Conservation (phyloP, 2,329 filamentous ascomycete species). For the Aureobasidium leucospermi region DNA sequence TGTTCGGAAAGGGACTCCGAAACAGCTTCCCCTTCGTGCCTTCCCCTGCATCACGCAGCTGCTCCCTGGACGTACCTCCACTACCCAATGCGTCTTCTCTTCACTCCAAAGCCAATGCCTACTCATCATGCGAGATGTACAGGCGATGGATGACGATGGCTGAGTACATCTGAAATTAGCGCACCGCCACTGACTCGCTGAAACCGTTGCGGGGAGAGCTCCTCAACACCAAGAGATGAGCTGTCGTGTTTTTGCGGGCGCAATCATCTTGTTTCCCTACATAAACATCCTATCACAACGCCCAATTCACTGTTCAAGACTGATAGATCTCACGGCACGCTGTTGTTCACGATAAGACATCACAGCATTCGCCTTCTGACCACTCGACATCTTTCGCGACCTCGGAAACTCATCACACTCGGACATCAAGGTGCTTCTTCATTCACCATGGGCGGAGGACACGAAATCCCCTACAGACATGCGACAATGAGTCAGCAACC, state of each 20-base stretch:
- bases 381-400: background rate
- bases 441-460: constrained; percentile 9
- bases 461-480: background rate
- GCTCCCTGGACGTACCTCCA: too few relatives aligned
- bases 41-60: too few relatives aligned
- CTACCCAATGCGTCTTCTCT: too few relatives aligned
- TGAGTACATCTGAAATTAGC: background rate
- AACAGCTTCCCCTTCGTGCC: too few relatives aligned
- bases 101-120: background rate
- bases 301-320: background rate
- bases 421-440: background rate
- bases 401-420: background rate
- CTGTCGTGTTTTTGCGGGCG: background rate
- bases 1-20: too few relatives aligned
- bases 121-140: background rate
- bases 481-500: background rate
- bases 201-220: constrained; percentile 10
- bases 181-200: constrained; percentile 7
- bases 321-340: background rate
- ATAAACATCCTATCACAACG: background rate
- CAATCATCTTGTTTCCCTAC: background rate
- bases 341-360: background rate
- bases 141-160: background rate
- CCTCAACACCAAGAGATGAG: background rate
- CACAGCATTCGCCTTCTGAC: background rate